phyloP scores from a whole-genome alignment of 306 rosid species.

The Vigna trinervia region DNA sequence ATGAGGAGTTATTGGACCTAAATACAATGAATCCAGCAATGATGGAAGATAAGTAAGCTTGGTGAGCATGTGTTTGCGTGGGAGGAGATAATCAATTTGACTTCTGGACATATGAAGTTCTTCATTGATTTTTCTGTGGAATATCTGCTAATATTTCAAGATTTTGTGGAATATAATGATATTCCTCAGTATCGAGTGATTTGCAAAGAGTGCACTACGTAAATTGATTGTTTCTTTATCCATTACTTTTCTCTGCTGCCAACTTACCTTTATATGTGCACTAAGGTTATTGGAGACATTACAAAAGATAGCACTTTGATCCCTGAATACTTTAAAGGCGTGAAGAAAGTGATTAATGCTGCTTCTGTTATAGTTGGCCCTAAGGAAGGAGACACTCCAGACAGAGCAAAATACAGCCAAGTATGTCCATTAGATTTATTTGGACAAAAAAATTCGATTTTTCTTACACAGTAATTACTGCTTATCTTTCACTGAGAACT shows the following conservation, averaged over 20 bases:
- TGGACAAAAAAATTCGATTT: conserved; percentile 10
- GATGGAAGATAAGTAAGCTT: conserved; percentile 13
- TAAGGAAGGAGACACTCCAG: conserved; percentile 98
- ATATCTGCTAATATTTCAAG: neutral
- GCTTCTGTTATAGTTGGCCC: conserved; percentile 97
- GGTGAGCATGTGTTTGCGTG: conserved; percentile 6
- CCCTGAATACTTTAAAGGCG: conserved; percentile 85
- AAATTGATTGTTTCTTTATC: conserved; percentile 25
- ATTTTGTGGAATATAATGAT: conserved; percentile 34
- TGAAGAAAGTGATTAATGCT: conserved; percentile 83
- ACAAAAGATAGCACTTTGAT: conserved; percentile 77
- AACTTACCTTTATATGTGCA: conserved; percentile 37
- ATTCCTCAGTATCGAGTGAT: conserved; percentile 25
- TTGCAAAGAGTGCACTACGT: neutral
- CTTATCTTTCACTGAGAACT: conserved; percentile 14
- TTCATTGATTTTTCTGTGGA: conserved; percentile 14
- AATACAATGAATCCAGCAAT: neutral
- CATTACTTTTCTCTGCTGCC: conserved; percentile 14
- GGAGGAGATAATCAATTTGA: conserved; percentile 28
- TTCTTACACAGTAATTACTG: neutral
- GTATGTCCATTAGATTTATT: conserved; percentile 50
- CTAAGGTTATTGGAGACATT: conserved; percentile 86
- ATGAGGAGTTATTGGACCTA: conserved; percentile 9
- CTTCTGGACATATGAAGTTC: conserved; percentile 17
- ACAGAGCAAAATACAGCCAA: conserved; percentile 94